phyloP scores from a whole-genome alignment of 495 filamentous ascomycete species.

The Penicillium canariense region DNA sequence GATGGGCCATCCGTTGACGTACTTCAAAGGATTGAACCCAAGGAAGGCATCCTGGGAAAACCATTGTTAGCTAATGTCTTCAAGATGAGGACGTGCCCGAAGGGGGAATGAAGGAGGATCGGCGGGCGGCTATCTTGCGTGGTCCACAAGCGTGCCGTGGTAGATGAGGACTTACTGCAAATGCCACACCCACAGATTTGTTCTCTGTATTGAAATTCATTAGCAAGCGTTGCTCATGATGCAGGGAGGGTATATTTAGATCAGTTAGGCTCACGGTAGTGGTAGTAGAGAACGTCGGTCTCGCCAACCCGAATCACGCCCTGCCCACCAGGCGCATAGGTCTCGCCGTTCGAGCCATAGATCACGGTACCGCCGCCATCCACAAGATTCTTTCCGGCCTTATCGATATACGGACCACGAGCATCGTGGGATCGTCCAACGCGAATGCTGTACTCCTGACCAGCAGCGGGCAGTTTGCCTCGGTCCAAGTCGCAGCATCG shows the following conservation, averaged over 20 bases:
- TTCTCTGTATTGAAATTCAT: slow-evolving; percentile 33
- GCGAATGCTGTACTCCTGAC: slow-evolving; percentile 59
- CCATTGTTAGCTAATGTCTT: slow-evolving; percentile 22
- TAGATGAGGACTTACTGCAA: slow-evolving; percentile 28
- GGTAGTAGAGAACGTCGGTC: slow-evolving; percentile 46
- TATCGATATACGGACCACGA: slow-evolving; percentile 43
- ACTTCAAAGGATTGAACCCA: slow-evolving; percentile 42
- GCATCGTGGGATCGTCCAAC: slow-evolving; percentile 38
- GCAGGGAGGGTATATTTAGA: neutral
- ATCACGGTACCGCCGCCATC: slow-evolving; percentile 44
- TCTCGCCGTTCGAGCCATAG: slow-evolving; percentile 46
- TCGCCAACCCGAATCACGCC: slow-evolving; percentile 36
- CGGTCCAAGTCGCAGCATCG: slow-evolving; percentile 62
- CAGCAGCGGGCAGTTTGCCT: slow-evolving; percentile 45
- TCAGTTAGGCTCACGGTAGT: slow-evolving; percentile 37
- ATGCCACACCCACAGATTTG: slow-evolving; percentile 39
- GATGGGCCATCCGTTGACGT: slow-evolving; percentile 46
- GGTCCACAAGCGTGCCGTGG: slow-evolving; percentile 14
- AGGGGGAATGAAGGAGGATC: slow-evolving; percentile 22
- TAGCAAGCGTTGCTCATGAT: slow-evolving; percentile 8
- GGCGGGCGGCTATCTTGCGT: slow-evolving; percentile 10
- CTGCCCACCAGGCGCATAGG: slow-evolving; percentile 49
- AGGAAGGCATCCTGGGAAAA: slow-evolving; percentile 38
- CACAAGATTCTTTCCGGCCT: slow-evolving; percentile 33
- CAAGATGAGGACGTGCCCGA: neutral